Evolutionary conservation across 2,329 filamentous ascomycete genomes (phyloP), one percentile per base, ranked within the genome.

Genomic region (Fusarium transvaalense): DNA sequence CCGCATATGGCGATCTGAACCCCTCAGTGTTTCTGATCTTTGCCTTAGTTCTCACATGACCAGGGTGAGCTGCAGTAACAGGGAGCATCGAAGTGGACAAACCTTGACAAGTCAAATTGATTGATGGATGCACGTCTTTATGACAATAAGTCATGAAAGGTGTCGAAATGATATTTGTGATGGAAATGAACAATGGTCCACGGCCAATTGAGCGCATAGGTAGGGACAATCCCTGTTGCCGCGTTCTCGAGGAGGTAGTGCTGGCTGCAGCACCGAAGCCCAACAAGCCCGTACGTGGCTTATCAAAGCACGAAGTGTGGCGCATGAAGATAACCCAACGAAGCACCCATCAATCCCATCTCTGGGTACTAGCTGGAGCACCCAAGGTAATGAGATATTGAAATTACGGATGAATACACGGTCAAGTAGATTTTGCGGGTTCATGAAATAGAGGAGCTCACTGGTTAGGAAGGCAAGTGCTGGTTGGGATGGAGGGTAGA

Each of bases 11-110:
- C 23, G 32, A 50, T 50, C 47, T 50, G 46, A 25, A 19, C 32
- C 46, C 21, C 15, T 37, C 23, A 8, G 32, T n/a, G 46, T 50
- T 50, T 50, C 32, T 50, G 23, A 38, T 27, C 15, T 19, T 37
- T 27, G 10, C 41, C 21, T 48, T 45, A 35, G 42, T 46, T 56
- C 69, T 73, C 71, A 71, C 72, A 74, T 74, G 71, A 74, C 61
- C 61, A 43, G 38, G 43, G 32, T 46, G 43, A 59, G 62, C 68
- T 74, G 71, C 70, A 71, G 57, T 34, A 38, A 56, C n/a, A 50
- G 42, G 48, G 43, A 39, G 34, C 23, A 27, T 19, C 42, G 35
- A 39, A 58, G 35, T 50, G 38, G 51, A 27, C 42, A 46, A 15
- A 41, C 27, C 27, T 45, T 61, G 45, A 54, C 27, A 47, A 45